phyloP scores from a whole-genome alignment of 2,329 filamentous ascomycete species.

The Tothia fuscella region DNA sequence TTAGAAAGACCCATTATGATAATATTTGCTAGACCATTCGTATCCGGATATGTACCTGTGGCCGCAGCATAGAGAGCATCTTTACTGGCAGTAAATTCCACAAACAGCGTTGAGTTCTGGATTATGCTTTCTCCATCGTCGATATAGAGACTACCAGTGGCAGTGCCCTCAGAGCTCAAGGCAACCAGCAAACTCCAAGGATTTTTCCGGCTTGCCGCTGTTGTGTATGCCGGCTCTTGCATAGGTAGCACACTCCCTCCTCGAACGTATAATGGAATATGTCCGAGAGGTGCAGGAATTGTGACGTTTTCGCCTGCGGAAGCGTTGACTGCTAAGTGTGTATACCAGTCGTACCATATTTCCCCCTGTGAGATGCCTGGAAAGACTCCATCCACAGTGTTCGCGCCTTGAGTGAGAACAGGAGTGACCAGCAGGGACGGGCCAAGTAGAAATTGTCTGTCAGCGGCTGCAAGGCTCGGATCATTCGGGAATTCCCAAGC shows the following conservation, averaged over 20 bases:
- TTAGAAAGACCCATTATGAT: constrained; percentile 47
- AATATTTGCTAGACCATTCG: constrained; percentile 47
- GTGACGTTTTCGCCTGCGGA: constrained; percentile 45
- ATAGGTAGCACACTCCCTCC: constrained; percentile 56
- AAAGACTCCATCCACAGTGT: constrained; percentile 54
- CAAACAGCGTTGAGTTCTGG: constrained; percentile 42
- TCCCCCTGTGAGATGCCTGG: constrained; percentile 49
- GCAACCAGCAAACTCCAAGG: constrained; percentile 57
- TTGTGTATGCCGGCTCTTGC: constrained; percentile 58
- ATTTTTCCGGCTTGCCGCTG: constrained; percentile 47
- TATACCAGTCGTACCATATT: constrained; percentile 73
- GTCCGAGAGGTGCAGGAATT: constrained; percentile 48
- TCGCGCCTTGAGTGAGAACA: constrained; percentile 49
- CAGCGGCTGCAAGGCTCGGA: constrained; percentile 53
- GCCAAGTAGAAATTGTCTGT: constrained; percentile 66
- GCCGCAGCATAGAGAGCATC: constrained; percentile 37
- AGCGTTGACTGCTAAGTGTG: constrained; percentile 40
- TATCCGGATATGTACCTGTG: constrained; percentile 42
- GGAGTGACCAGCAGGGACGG: constrained; percentile 51
- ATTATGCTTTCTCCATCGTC: constrained; percentile 61
- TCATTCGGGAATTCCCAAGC: constrained; percentile 62
- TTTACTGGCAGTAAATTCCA: constrained; percentile 36
- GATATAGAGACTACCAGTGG: constrained; percentile 53
- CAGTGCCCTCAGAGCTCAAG: constrained; percentile 41
- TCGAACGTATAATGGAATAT: constrained; percentile 61